Evolutionary conservation across 1,284 basidiomycete species (phyloP).

Genomic region (Trametes polyzona): DNA sequence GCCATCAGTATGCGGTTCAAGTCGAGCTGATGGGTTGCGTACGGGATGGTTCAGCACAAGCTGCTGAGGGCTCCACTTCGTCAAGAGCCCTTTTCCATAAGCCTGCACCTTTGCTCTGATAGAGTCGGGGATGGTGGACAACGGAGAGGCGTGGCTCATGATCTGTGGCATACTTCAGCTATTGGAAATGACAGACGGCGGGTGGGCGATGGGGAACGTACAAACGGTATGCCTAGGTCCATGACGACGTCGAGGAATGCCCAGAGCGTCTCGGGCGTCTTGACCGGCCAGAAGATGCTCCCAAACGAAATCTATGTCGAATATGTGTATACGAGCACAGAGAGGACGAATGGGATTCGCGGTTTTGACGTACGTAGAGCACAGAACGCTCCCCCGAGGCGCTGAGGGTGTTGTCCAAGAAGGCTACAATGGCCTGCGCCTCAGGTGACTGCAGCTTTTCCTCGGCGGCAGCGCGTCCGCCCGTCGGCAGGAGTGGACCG

Average conservation of each 20-base stretch:
- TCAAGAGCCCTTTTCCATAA: slow-evolving; percentile 21
- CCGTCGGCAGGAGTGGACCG: no score
- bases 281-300: slow-evolving; percentile 20
- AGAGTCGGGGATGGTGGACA: slow-evolving; percentile 15
- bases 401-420: slow-evolving; percentile 15
- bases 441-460: no score
- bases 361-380: slow-evolving; percentile 20
- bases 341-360: neutral
- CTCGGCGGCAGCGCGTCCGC: no score
- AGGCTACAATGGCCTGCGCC: slow-evolving; percentile 7
- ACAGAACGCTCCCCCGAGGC: slow-evolving; percentile 20
- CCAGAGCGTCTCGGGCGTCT: slow-evolving; percentile 16
- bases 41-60: slow-evolving; percentile 27
- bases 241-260: slow-evolving; percentile 20
- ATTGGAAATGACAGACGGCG: no score
- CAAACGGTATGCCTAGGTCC: slow-evolving; percentile 22
- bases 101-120: slow-evolving; percentile 15
- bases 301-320: slow-evolving; percentile 23
- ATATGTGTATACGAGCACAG: neutral
- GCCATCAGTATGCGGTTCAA: neutral
- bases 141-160: slow-evolving; percentile 21
- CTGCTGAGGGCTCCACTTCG: slow-evolving; percentile 27
- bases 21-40: neutral
- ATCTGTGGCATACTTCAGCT: slow-evolving; percentile 16
- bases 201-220: slow-evolving; percentile 1